These are phyloP conservation scores for Fusarium newnesense DNA, from an alignment of 2,329 filamentous ascomycete species.

Conservation along the genomic window DNA sequence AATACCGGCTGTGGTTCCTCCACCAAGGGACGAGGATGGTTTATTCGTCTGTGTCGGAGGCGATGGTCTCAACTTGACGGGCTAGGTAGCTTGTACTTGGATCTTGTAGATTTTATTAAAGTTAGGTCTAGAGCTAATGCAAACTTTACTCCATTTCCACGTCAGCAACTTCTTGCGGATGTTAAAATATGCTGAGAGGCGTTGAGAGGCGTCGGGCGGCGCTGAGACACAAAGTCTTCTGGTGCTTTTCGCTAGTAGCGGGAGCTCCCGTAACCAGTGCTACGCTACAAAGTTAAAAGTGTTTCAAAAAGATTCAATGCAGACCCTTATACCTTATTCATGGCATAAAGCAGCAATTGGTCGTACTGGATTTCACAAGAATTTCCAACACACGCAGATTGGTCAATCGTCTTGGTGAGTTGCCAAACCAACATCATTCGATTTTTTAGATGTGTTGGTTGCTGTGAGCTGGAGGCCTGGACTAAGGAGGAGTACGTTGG, in stretches of 20 bases:
- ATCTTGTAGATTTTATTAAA: background rate
- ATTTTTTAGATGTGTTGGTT: background rate
- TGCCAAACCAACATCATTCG: background rate
- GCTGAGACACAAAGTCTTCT: background rate
- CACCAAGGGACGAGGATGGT: too few species aligned
- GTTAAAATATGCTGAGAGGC: accelerated
- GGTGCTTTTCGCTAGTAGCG: background rate
- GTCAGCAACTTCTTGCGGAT: accelerated
- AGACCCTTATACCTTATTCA: accelerated
- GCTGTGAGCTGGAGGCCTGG: background rate
- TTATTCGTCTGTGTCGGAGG: too few species aligned
- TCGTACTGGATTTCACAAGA: background rate
- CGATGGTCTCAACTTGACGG: too few species aligned
- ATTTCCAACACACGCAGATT: too few species aligned
- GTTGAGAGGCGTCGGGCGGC: background rate
- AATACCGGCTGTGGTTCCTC: too few species aligned
- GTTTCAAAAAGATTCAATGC: background rate
- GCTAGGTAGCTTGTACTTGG: background rate
- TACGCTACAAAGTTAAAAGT: background rate
- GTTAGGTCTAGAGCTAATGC: background rate
- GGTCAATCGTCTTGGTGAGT: accelerated
- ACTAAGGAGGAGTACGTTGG: background rate
- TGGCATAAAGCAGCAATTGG: accelerated
- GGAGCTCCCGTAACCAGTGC: background rate
- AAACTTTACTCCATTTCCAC: background rate